Base-by-base conservation (phyloP, 306 rosid species). In the Cucumis melo region DNA sequence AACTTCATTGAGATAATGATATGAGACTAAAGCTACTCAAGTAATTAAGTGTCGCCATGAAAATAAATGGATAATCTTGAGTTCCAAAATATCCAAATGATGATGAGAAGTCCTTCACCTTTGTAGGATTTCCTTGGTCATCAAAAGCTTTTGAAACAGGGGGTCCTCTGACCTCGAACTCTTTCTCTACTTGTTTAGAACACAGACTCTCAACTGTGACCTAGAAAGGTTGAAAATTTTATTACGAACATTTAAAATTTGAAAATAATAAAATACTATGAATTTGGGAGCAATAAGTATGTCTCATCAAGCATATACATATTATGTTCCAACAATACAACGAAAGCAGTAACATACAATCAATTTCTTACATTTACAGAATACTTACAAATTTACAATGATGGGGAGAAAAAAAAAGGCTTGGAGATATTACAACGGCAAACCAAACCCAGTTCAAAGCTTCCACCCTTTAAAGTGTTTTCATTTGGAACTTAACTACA, bases 81-180 rank as follows among this genome's bases (percentile, higher is more conserved):
- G 57, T 75, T 74, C 10, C 74, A 51, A 54, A 61, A 83, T 32
- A 64, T 67, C 16, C 39, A 44, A 29, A 72, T 51, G 44, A 71
- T 50, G 44, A 57, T 24, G 27, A 65, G 50, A 63, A 39, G 11
- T 3, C 76, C 20, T 8, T 79, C 60, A 93, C 98, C 98, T 93
- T 93, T 13, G 94, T 90, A 77, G 92, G 92, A 83, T 87, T 91
- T 85, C 96, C 96, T 64, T 88, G 88, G 76, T 79, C 81, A 81
- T 93, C 94, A 84, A 85, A 93, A 80, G 98, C 90, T 86, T 93
- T 93, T 56, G 88, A 91, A 84, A 87, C 92, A 72, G 98, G 98
- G 78, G 98, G 98, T 56, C 98, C 98, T 68, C 97, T 88, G 83
- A 91, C 88, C 87, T 93, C 97, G 78, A 87, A 81, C 85, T 91